Base-by-base conservation (phyloP, 2,329 filamentous ascomycete species). In the Pochonia chlamydosporia region DNA sequence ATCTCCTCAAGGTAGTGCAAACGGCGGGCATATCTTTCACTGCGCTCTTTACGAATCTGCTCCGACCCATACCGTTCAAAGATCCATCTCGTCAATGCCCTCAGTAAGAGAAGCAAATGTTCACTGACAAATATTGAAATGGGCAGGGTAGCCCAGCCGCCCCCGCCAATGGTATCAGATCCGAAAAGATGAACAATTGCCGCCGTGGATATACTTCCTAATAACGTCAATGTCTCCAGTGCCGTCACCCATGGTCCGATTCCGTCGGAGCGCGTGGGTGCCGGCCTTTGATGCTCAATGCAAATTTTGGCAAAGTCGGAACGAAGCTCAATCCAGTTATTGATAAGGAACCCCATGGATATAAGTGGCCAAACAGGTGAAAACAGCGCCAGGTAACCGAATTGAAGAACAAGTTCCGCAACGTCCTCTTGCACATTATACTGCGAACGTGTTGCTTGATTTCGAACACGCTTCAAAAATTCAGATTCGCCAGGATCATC, bases 291-390 rank as follows among this genome's bases (percentile, higher is more conserved):
- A 69, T 85, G 85, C 59, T 89, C 84, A 21, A 82, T 72, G 52
- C 82, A 87, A 47, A 90, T 85, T 59, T 89, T 90, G 65, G 87
- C 78, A 40, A 87, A 86, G 57, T 90, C 86, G 3, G 85, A 84
- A 9, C 86, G 83, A 9, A 90, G 73, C 63, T 90, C 86, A 47
- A 90, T 69, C 84, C 85, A 87, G 66, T 89, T 85, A 64, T 89
- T 89, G 60, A 87, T 65, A 13, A 89, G 69, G 62, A 89, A 90
- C 0, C 83, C 85, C 20, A 88, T 70, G 0, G 82, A 79, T 1
- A 87, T 85, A 1, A 89, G 69, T 0, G 87, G 85, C 86, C 86
- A 90, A 25, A 88, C 82, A 1, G 86, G 82, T 1, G 81, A 84
- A 63, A 89, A 90, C 4, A 89, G 69, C 0, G 82, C 78, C 0